Base-by-base conservation (phyloP, 2,329 filamentous ascomycete species). In the Cladosporium sp. region DNA sequence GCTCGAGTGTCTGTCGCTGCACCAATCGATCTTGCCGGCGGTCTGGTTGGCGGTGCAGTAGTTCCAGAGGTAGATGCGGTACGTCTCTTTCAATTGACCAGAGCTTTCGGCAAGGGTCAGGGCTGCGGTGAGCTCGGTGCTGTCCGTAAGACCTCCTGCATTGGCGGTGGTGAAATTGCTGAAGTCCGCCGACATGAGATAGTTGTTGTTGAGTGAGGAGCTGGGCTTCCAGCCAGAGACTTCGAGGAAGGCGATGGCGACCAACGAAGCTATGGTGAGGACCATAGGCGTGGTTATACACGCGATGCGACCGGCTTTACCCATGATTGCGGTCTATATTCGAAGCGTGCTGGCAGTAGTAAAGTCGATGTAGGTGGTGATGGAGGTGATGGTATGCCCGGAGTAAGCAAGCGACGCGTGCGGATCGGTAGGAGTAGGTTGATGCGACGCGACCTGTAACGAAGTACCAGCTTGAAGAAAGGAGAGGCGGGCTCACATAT, bases 221-320 rank as follows among this genome's bases (percentile, higher is more conserved):
- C 68, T 68, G 55, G 76, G 74, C 59, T 77, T 77, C 55, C 77
- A 77, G 60, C 80, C 79, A 34, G 79, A 80, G 46, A 82, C 60
- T 57, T 80, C 77, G 49, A 85, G 75, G 37, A 85, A 66, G 44
- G 80, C 63, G 51, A 84, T 70, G 61, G 86, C 86, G 63, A 93
- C 74, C 63, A 96, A 77, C 54, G 87, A 85, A 58, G 80, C 86
- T 63, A 93, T 73, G 16, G 89, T 92, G 65, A 95, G 80, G 59
- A 82, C 76, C 73, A 95, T 90, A 56, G 92, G 92, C 75, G 90
- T 76, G 72, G 87, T 81, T 72, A 97, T 93, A 74, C 90, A 96
- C 69, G 87, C 76, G 64, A 92, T 82, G 66, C 92, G 83, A 61
- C 89, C 91, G 66, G 81, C 77, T 73, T 85, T 84, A 58, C 83